Evolutionary conservation across 2,329 filamentous ascomycete genomes (phyloP).

Genomic region (Diaporthe destruens): DNA sequence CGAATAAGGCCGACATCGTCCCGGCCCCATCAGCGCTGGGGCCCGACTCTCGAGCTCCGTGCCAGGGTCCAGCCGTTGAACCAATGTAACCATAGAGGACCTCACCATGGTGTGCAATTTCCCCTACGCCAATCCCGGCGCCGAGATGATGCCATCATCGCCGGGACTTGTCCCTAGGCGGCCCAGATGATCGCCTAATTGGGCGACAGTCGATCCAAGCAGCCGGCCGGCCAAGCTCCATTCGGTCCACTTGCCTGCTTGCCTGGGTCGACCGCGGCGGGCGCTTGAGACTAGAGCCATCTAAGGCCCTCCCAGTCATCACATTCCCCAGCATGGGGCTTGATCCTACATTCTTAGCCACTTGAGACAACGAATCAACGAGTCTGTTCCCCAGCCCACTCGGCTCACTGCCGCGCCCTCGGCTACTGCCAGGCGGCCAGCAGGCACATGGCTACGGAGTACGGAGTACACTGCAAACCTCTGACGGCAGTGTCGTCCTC

Average conservation of each 20-base stretch:
- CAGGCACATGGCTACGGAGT: constrained; percentile 12
- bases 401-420: constrained; percentile 15
- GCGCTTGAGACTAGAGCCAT: constrained; percentile 1
- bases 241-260: constrained; percentile 28
- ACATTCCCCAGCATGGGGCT: constrained; percentile 22
- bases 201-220: constrained; percentile 8
- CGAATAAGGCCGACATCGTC: constrained; percentile 30
- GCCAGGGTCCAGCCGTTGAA: constrained; percentile 21
- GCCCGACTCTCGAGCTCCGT: background rate
- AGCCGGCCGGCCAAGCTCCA: constrained; percentile 19
- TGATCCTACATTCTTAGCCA: constrained; percentile 10
- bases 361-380: constrained; percentile 32
- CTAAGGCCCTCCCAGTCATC: constrained; percentile 1
- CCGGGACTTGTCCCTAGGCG: constrained; percentile 20
- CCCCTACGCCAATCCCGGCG: constrained; percentile 22
- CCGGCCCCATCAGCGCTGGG: constrained; percentile 27
- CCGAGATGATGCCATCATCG: constrained; percentile 30
- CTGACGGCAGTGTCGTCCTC: constrained; percentile 6
- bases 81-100: constrained; percentile 21
- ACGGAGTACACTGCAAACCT: background rate
- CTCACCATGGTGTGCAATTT: constrained; percentile 7
- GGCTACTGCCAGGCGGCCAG: constrained; percentile 9
- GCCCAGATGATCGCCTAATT: constrained; percentile 31
- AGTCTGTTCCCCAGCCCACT: constrained; percentile 22
- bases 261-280: constrained; percentile 23